Evolutionary conservation across 140 eudicot species (phyloP).

Genomic region (Stevia rebaudiana): DNA sequence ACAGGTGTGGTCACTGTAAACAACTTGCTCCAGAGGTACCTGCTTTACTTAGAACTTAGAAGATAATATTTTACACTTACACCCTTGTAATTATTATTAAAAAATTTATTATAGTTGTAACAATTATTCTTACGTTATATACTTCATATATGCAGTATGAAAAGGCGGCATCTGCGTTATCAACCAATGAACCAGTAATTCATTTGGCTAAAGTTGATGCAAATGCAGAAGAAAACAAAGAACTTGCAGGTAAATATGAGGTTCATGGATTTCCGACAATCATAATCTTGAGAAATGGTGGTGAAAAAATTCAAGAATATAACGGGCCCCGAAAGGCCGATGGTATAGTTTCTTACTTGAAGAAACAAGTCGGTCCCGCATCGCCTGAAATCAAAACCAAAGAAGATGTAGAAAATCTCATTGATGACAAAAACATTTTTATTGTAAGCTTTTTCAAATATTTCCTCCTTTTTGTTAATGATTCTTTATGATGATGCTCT

Average conservation of each 20-base stretch:
- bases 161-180: constrained; percentile 56
- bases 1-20: constrained; percentile 81
- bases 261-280: constrained; percentile 70
- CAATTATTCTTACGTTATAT: neutral
- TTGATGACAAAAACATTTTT: constrained; percentile 42
- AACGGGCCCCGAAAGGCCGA: constrained; percentile 73
- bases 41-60: neutral
- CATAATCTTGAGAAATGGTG: constrained; percentile 66
- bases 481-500: neutral
- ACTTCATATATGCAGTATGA: constrained; percentile 42
- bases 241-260: constrained; percentile 39
- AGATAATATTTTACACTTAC: neutral
- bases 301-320: constrained; percentile 47
- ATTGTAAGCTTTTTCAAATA: constrained; percentile 32
- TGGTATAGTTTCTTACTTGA: constrained; percentile 52
- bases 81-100: neutral
- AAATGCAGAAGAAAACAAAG: constrained; percentile 48
- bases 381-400: constrained; percentile 63
- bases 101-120: neutral
- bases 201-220: constrained; percentile 62
- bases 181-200: constrained; percentile 52
- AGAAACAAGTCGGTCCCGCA: constrained; percentile 75
- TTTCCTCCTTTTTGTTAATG: neutral
- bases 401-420: constrained; percentile 41
- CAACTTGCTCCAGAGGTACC: constrained; percentile 71